Conservation (phyloP, 345 rosid genomes). For the Firmiana major region DNA sequence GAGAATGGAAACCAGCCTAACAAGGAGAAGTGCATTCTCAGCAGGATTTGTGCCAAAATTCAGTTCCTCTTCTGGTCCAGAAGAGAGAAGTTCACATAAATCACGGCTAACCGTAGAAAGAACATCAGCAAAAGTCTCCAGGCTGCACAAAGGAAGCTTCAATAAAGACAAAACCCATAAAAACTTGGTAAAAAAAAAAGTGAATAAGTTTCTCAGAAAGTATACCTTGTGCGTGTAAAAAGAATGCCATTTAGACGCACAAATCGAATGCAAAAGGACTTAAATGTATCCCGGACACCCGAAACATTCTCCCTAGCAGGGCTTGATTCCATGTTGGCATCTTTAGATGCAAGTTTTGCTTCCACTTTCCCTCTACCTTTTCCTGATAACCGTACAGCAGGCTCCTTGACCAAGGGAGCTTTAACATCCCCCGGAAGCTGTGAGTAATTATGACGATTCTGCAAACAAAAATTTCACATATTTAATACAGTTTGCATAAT, state of each 20-base stretch:
- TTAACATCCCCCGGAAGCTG: slow-evolving; percentile 51
- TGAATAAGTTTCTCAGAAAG: background rate
- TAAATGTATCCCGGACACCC: slow-evolving; percentile 41
- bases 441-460: slow-evolving; percentile 73
- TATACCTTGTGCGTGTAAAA: slow-evolving; percentile 90
- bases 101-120: slow-evolving; percentile 57
- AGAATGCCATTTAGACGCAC: slow-evolving; percentile 90
- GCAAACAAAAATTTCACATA: slow-evolving; percentile 10
- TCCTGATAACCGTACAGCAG: slow-evolving; percentile 32
- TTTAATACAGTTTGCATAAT: slow-evolving; percentile 1
- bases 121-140: slow-evolving; percentile 86
- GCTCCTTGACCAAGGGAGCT: slow-evolving; percentile 35
- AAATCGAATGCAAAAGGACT: slow-evolving; percentile 70
- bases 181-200: slow-evolving; percentile 7
- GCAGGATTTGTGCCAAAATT: slow-evolving; percentile 63
- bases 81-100: slow-evolving; percentile 61
- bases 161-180: background rate
- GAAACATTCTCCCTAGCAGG: slow-evolving; percentile 46
- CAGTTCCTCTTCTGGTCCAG: slow-evolving; percentile 55
- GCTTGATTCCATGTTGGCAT: slow-evolving; percentile 36
- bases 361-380: slow-evolving; percentile 67
- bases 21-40: slow-evolving; percentile 66
- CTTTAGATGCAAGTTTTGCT: slow-evolving; percentile 49
- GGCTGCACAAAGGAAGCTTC: slow-evolving; percentile 40
- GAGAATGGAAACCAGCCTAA: slow-evolving; percentile 67